Evolutionary conservation across 2,329 filamentous ascomycete genomes (phyloP).

Genomic region (Sporothrix variecibatus): DNA sequence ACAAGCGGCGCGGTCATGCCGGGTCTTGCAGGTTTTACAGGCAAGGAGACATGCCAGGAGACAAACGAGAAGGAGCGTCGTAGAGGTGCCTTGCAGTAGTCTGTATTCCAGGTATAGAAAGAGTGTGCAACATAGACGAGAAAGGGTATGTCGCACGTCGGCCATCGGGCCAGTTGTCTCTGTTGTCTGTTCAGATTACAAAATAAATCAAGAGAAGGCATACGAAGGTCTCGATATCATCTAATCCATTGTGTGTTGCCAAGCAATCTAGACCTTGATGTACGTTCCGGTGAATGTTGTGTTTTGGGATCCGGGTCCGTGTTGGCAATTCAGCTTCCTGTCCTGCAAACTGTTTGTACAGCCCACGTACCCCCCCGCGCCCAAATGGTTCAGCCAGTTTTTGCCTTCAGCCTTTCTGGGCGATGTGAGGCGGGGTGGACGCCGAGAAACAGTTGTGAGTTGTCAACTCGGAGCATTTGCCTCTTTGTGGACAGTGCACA

Average conservation of each 20-base stretch:
- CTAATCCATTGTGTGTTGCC: not conserved
- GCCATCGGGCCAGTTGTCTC: not conserved
- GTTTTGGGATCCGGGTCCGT: not conserved
- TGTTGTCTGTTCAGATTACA: not conserved
- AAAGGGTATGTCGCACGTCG: not conserved
- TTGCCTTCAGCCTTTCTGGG: constrained; percentile 1
- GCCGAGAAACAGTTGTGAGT: not conserved
- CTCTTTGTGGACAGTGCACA: not conserved
- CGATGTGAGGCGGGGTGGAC: not conserved
- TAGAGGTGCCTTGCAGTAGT: constrained; percentile 9
- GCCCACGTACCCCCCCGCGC: not conserved
- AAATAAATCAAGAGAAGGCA: not conserved
- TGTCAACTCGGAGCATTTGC: not conserved
- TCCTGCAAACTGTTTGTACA: not conserved
- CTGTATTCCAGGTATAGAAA: not conserved
- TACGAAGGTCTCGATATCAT: not conserved
- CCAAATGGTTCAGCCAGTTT: not conserved
- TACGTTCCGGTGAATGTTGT: not conserved
- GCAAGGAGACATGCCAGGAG: not conserved
- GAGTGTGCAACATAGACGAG: not conserved
- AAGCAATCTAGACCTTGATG: not conserved
- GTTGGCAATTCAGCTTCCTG: not conserved
- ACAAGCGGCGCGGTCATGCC: not conserved
- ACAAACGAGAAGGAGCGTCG: not conserved
- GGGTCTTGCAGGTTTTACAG: too few species aligned